Evolutionary conservation across 345 rosid species (phyloP).

Genomic region (Turnera subulata): DNA sequence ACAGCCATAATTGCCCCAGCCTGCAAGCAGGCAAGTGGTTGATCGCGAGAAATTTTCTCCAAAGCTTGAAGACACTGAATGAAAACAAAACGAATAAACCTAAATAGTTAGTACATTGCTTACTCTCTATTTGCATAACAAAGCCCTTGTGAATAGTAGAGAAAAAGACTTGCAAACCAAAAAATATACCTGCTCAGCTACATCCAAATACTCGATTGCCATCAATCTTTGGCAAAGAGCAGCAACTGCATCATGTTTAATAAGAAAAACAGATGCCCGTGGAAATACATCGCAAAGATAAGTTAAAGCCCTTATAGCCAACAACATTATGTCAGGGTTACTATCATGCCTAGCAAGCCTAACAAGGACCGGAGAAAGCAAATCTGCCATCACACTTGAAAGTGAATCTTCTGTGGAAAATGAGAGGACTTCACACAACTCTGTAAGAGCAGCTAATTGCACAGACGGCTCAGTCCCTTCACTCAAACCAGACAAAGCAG

Average conservation of each 20-base stretch:
- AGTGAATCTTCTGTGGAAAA: conserved; percentile 80
- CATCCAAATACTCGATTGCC: conserved; percentile 82
- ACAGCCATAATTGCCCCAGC: conserved; percentile 92
- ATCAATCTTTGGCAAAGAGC: conserved; percentile 75
- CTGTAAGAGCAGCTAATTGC: conserved; percentile 61
- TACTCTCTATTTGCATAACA: not conserved
- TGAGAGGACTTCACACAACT: conserved; percentile 86
- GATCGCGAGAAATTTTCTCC: conserved; percentile 88
- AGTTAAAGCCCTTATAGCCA: conserved; percentile 83
- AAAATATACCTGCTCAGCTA: conserved; percentile 82
- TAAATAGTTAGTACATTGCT: not conserved
- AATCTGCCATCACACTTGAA: conserved; percentile 58
- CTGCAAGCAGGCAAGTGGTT: conserved; percentile 79
- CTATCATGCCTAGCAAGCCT: conserved; percentile 55
- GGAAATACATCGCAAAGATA: conserved; percentile 90
- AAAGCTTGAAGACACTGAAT: conserved; percentile 94
- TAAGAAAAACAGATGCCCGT: conserved; percentile 61
- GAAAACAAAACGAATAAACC: not conserved
- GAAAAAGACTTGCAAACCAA: not conserved
- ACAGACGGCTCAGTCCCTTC: conserved; percentile 56
- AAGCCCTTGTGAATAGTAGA: not conserved
- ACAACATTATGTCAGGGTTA: conserved; percentile 66
- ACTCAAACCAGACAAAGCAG: conserved; percentile 44
- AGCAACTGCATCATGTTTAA: conserved; percentile 71
- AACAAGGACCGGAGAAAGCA: conserved; percentile 73